phyloP scores from a whole-genome alignment of 208 protist species.

The Vickermania spadyakhi region DNA sequence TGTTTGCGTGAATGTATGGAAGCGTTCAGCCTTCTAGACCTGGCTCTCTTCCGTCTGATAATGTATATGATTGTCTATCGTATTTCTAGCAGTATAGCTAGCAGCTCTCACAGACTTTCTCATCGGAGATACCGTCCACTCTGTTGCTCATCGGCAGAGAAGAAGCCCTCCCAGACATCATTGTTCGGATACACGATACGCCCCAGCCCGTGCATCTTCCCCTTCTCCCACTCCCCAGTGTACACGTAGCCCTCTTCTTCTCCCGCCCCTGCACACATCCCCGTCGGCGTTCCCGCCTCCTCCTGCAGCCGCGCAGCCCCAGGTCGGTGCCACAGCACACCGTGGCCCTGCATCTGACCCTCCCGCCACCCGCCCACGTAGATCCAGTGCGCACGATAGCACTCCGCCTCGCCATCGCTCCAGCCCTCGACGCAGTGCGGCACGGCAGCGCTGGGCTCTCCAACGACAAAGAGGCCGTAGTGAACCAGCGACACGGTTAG shows the following conservation, averaged over 20 bases:
- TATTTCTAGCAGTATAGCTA: no score
- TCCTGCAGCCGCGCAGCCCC: neutral
- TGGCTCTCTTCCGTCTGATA: no score
- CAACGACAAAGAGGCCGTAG: no score
- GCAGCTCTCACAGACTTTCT: neutral
- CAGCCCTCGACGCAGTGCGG: neutral
- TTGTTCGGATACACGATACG: constrained; percentile 51
- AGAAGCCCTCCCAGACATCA: constrained; percentile 56
- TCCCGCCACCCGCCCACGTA: constrained; percentile 24
- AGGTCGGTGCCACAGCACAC: constrained; percentile 30
- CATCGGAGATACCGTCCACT: constrained; percentile 6
- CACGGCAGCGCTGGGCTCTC: no score
- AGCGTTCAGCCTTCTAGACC: no score
- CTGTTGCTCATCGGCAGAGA: constrained; percentile 30
- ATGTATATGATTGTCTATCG: no score
- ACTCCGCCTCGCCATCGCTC: no score
- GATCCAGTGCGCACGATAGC: no score
- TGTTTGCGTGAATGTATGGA: no score
- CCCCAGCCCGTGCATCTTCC: constrained; percentile 47
- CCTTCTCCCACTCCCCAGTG: constrained; percentile 57
- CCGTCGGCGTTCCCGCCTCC: constrained; percentile 19
- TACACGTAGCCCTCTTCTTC: constrained; percentile 21
- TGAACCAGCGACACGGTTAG: no score
- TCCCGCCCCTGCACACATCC: constrained; percentile 36
- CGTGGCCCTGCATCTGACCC: constrained; percentile 40